Base-by-base conservation (phyloP, 331 rosid species). In the Stylosanthes scabra region DNA sequence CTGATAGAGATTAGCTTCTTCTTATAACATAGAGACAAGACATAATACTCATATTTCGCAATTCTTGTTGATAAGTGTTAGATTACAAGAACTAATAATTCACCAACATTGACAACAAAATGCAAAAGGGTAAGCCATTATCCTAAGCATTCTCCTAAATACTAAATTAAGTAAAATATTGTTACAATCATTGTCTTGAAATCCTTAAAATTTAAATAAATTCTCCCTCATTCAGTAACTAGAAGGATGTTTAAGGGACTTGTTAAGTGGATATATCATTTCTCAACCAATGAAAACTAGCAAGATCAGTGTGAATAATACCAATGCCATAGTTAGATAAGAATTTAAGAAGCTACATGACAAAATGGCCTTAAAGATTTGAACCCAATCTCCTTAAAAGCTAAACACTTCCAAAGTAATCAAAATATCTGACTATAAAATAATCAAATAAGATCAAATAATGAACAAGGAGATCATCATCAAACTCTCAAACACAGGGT, bases 331-430 rank as follows among this genome's bases (percentile, higher is more conserved):
- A 39, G 46, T 14, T 14, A 68, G 51, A 54, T 2, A 9, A 47
- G 9, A 55, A 78, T 39, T 56, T 47, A 58, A 11, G 62, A 27
- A 63, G 11, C 34, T 56, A 41, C 15, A 69, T 1, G 75, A 9
- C 41, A 57, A 50, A 63, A 39, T 3, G 40, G 14, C 55, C 65
- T 6, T 10, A 28, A 2, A 29, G 39, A 11, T 58, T 3, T 4
- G 41, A 44, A 58, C 44, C 5, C 6, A 60, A 34, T 47, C 37
- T 46, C 68, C 39, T 29, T 29, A 7, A 55, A 47, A 71, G 13
- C 42, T 20, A 64, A 54, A 27, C 73, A 46, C 10, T 45, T 78
- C 20, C 72, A n/a, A 71, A 63, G n/a, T n/a, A n/a, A 68, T 40
- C 61, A 62, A 34, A 29, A 63, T 12, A 55, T 45, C 41, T 20